A percentile compares a stretch with the other conserved stretches of the same genome.
These are phyloP conservation scores for Hyaloperonospora brassicae DNA, from an alignment of 352 stramenopile genomes.

Conservation along the genomic window DNA sequence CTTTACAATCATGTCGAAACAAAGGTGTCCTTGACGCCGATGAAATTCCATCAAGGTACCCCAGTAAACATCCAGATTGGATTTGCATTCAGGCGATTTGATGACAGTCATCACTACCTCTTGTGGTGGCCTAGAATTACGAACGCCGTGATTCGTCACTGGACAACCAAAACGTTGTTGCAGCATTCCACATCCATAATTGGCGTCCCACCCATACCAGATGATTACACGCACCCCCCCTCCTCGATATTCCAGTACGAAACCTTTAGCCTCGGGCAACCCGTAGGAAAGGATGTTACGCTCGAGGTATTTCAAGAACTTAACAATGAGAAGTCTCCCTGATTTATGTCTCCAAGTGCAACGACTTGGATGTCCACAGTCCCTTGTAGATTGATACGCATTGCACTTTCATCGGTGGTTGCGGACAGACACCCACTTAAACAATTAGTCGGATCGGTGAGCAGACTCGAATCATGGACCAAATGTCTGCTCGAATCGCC, in stretches of 20 bases:
- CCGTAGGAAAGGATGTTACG: not conserved
- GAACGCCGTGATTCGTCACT: too few species aligned
- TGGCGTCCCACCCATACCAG: too few species aligned
- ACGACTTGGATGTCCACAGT: not conserved
- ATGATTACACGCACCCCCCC: too few species aligned
- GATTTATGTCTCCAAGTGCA: not conserved
- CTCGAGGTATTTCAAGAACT: not conserved
- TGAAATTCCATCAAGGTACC: not conserved
- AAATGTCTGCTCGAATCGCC: not conserved
- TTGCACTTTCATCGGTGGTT: not conserved
- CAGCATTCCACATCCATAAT: too few species aligned
- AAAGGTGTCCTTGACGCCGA: not conserved
- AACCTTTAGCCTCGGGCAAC: not conserved
- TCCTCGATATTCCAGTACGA: not conserved
- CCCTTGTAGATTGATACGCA: not conserved
- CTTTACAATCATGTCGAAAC: too few species aligned
- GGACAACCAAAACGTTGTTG: too few species aligned
- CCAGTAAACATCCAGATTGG: too few species aligned
- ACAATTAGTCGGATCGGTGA: not conserved
- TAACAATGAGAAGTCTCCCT: not conserved
- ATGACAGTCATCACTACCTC: not conserved
- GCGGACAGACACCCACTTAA: not conserved
- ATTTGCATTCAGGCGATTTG: too few species aligned
- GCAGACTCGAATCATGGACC: not conserved
- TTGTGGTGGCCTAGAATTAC: too few species aligned